phyloP scores from a whole-genome alignment of 2,329 filamentous ascomycete genomes.

The Lachnellula willkommii region DNA sequence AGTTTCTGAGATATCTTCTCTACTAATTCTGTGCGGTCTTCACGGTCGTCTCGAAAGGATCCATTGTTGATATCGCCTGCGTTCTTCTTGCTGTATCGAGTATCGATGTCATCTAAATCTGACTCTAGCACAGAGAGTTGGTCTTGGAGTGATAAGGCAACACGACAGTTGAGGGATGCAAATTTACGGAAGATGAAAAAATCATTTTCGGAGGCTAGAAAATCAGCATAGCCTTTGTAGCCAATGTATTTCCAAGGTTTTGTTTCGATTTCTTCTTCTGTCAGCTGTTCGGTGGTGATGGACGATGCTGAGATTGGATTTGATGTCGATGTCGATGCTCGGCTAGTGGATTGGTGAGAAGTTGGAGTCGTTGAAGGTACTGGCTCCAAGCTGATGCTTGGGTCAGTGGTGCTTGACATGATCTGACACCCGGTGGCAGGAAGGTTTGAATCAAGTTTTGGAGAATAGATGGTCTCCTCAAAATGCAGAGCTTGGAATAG shows the following conservation, averaged over 20 bases:
- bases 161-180: constrained; percentile 27
- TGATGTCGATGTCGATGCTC: neutral
- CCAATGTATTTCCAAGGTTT: constrained; percentile 33
- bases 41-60: constrained; percentile 23
- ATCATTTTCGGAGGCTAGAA: constrained; percentile 31
- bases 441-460: neutral
- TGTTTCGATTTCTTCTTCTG: constrained; percentile 11
- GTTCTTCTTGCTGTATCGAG: constrained; percentile 14
- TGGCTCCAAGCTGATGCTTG: neutral
- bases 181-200: constrained; percentile 34
- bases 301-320: neutral
- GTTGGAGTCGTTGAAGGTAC: neutral
- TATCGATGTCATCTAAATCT: constrained; percentile 28
- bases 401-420: neutral
- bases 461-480: neutral
- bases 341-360: neutral
- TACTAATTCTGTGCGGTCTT: constrained; percentile 19
- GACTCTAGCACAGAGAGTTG: constrained; percentile 30
- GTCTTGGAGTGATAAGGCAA: constrained; percentile 33
- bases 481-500: neutral
- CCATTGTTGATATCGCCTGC: constrained; percentile 27
- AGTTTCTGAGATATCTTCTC: constrained; percentile 16
- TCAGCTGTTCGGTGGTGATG: neutral
- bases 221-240: constrained; percentile 27
- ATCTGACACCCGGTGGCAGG: neutral